Evolutionary conservation across 225 moss, liverwort and hornwort species (phyloP).

Genomic region (Takakia lepidozioides): DNA sequence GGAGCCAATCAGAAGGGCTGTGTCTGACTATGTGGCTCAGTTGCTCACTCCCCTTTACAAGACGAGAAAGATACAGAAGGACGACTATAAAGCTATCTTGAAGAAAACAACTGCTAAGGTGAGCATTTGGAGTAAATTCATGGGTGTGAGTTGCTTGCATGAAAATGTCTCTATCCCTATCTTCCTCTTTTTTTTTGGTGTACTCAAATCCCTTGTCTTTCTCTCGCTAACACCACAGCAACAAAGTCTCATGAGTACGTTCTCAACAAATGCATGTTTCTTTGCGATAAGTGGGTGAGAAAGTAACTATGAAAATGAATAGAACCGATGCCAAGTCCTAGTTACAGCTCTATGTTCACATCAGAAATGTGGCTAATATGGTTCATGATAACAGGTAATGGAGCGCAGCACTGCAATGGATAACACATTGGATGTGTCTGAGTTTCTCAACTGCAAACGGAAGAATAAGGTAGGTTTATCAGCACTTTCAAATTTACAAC

Average conservation of each 20-base stretch:
- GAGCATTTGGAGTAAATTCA: neutral
- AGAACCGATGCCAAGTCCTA: too few species aligned
- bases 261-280: too few species aligned
- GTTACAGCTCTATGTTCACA: too few species aligned
- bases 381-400: constrained; percentile 33
- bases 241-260: neutral
- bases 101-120: constrained; percentile 66
- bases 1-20: constrained; percentile 39
- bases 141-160: too few species aligned
- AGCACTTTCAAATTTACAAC: too few species aligned
- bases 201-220: too few species aligned
- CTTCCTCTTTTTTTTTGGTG: too few species aligned
- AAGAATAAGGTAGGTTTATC: constrained; percentile 61
- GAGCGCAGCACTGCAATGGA: constrained; percentile 46
- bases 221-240: neutral
- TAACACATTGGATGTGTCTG: constrained; percentile 37
- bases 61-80: constrained; percentile 48
- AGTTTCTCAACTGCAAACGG: constrained; percentile 55
- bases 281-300: too few species aligned
- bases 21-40: constrained; percentile 56
- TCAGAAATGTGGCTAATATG: too few species aligned
- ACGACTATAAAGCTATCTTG: constrained; percentile 61
- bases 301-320: too few species aligned
- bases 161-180: too few species aligned
- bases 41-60: constrained; percentile 58